A percentile compares a stretch with the other conserved stretches of the same genome.
phyloP scores from a whole-genome alignment of 2,329 filamentous ascomycete species.

The Ophidiomyces ophidiicola region DNA sequence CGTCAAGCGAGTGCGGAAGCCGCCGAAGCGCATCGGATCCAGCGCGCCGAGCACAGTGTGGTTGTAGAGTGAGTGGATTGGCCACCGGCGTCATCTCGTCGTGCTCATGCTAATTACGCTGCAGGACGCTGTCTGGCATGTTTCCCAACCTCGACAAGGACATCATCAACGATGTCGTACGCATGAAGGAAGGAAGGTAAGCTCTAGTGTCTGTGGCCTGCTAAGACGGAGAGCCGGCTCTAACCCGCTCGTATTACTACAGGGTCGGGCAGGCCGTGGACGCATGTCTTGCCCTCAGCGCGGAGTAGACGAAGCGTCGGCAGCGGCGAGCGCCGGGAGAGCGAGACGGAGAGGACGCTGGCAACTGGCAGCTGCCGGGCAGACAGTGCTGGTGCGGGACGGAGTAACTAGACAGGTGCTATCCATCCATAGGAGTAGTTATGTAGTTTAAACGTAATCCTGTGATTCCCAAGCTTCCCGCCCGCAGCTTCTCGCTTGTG shows the following conservation, averaged over 20 bases:
- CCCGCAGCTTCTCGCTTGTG: no score
- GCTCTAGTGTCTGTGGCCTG: slow-evolving; percentile 26
- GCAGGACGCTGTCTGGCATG: slow-evolving; percentile 74
- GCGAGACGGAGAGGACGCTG: no score
- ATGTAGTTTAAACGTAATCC: no score
- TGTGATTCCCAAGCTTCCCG: no score
- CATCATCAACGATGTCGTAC: slow-evolving; percentile 90
- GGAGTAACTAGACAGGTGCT: no score
- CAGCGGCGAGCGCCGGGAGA: no score
- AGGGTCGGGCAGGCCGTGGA: slow-evolving; percentile 79
- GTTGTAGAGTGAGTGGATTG: slow-evolving; percentile 57
- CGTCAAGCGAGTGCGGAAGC: slow-evolving; percentile 81
- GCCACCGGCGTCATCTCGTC: not conserved
- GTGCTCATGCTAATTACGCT: slow-evolving; percentile 1
- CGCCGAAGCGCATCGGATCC: slow-evolving; percentile 72
- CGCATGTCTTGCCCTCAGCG: slow-evolving; percentile 61
- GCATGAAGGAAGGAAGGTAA: slow-evolving; percentile 86
- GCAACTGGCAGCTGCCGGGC: no score
- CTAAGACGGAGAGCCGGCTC: not conserved
- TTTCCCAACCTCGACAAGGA: slow-evolving; percentile 91
- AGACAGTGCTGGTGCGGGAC: no score
- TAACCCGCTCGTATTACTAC: slow-evolving; percentile 8
- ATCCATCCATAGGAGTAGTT: no score
- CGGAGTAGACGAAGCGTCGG: slow-evolving; percentile 28
- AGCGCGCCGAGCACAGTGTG: slow-evolving; percentile 72